Evolutionary conservation across 2,329 filamentous ascomycete species (phyloP).

Genomic region (Diaporthe citriasiana): DNA sequence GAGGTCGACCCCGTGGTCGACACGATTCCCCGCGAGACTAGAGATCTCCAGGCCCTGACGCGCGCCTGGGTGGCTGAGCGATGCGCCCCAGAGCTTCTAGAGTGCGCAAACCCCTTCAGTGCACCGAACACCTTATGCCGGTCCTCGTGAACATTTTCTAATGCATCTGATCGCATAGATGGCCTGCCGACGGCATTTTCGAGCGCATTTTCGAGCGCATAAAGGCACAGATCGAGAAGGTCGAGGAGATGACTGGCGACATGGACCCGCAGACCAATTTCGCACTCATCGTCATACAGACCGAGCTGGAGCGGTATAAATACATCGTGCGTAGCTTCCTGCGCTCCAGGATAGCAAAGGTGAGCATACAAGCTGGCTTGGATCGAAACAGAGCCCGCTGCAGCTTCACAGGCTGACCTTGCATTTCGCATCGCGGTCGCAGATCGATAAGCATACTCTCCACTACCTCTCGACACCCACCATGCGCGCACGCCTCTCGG

Average conservation of each 20-base stretch:
- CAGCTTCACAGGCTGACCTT: slow-evolving; percentile 29
- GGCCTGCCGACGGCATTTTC: slow-evolving; percentile 80
- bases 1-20: slow-evolving; percentile 75
- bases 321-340: slow-evolving; percentile 89
- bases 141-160: background rate
- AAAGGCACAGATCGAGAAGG: slow-evolving; percentile 55
- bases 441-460: slow-evolving; percentile 84
- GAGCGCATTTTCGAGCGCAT: slow-evolving; percentile 81
- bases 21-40: slow-evolving; percentile 69
- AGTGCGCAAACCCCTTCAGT: slow-evolving; percentile 63
- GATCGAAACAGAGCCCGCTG: slow-evolving; percentile 10
- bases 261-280: slow-evolving; percentile 95
- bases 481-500: slow-evolving; percentile 76
- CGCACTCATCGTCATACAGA: slow-evolving; percentile 93
- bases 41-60: slow-evolving; percentile 90
- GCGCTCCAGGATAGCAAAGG: slow-evolving; percentile 89
- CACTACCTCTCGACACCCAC: slow-evolving; percentile 75
- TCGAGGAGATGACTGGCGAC: slow-evolving; percentile 77
- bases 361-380: slow-evolving; percentile 57
- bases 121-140: slow-evolving; percentile 44
- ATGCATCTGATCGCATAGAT: slow-evolving; percentile 55
- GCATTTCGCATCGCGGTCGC: background rate
- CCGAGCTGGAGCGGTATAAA: slow-evolving; percentile 94
- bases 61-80: slow-evolving; percentile 95
- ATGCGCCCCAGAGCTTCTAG: slow-evolving; percentile 88